Evolutionary conservation across 2,329 filamentous ascomycete genomes (phyloP), one percentile per base, ranked within the genome.

Genomic region (Monosporascus ibericus): DNA sequence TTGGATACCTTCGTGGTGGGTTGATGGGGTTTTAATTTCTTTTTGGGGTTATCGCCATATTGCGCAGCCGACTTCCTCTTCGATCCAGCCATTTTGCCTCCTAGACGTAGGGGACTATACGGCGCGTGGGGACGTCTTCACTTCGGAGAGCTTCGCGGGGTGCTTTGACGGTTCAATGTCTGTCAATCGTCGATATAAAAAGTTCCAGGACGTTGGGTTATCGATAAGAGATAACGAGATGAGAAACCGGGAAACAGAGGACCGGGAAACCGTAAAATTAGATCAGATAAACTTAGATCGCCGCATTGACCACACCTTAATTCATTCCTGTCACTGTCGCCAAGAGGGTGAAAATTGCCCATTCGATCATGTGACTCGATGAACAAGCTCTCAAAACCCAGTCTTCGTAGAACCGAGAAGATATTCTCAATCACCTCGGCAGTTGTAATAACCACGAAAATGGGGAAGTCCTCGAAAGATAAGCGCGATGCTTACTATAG

Each of bases 401-500:
- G 11, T 34, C 30, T 14, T 11, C 30, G 17, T 20, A 11, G 17
- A 18, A 18, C 17, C 38, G 38, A 24, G 18, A 5, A 42, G 8
- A 5, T 30, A 11, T 34, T 34, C 30, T 14, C 27, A 34, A 14
- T 5, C 30, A 5, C 4, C 39, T 11, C 9, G 22, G 14, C 11
- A 24, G 39, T 14, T 3, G 22, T 24, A 20, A 22, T 6, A 42
- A 20, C 6, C 18, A 30, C 22, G n/a, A 71, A 44, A 30, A 95
- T 96, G 92, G 92, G 92, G 1, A 97, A 97, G 70, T 96, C 94
- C 1, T 97, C 92, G 47, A 99, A 99, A 72, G 94, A 99, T 68
- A 99, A 99, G 74, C 88, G 94, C 50, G 94, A 99, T 70, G 92
- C 92, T 46, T 99, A 99, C 74, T 99, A 99, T 67, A 84, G 94